Evolutionary conservation across 225 moss, liverwort and hornwort genomes (phyloP), one percentile per base, ranked within the genome.

Genomic region (Lunularia cruciata): DNA sequence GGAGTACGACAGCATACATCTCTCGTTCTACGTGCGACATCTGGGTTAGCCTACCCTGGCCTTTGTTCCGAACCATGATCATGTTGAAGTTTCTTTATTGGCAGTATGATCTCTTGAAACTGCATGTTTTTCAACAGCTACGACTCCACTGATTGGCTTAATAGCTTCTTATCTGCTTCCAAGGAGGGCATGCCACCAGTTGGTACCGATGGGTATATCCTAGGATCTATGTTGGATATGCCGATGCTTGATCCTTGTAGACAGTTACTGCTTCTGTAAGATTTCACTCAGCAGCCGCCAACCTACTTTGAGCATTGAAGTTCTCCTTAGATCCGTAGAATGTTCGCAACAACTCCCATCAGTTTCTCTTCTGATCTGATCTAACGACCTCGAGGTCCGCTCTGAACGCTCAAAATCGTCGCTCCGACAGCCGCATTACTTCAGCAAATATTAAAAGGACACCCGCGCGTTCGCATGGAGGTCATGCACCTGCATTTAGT

Each of bases 231-330:
- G 57, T 33, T 58, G 52, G 52, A 53, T 53, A 53, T 58, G 32
- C 34, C 15, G 57, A 58, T 58, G 31, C 57, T 33, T 15, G 0
- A 58, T 32, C 0, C 32, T 32, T 32, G 1, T 58, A 26, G 31
- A 14, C 16, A 2, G 57, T 34, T 33, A 1, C 18, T 58, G 34
- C 57, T 53, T 53, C 19, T 34, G 31, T 18, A 16, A 33, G 31
- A 19, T 34, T 14, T 34, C 57, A 58, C 26, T 11, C 57, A 58
- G 57, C 57, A 58, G 18, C 57, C 57, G 57, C 32, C 57, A 58
- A 53, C 57, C 7, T 7, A 7, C 43, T 43, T 43, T 43, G 43
- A 26, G 32, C 31, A 13, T 58, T 8, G 32, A 53, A 26, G 52
- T 53, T 8, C 52, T 1, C 5, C 23, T 53, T 25, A 5, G 52